Evolutionary conservation across 75 land plant genomes (phyloP).

Genomic region (Pinus tabuliformis): DNA sequence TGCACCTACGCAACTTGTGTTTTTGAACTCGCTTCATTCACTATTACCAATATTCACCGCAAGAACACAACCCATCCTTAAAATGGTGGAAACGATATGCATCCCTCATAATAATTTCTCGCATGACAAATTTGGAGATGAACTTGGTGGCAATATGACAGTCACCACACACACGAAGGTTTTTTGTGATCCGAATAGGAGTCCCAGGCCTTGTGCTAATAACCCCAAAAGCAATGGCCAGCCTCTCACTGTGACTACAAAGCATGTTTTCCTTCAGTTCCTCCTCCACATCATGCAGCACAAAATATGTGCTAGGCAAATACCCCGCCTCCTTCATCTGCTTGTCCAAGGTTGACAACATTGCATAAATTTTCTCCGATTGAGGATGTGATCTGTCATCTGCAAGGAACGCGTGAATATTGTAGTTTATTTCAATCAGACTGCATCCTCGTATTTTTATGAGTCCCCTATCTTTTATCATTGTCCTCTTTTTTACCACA

Average conservation of each 20-base stretch:
- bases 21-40: no score
- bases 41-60: background rate
- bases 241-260: background rate
- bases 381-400: conserved; percentile 9
- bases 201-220: no score
- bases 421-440: conserved; percentile 2
- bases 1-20: no score
- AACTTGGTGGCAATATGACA: background rate
- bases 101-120: conserved; percentile 1
- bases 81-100: background rate
- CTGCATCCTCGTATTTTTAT: conserved; percentile 1
- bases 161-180: no score
- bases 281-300: conserved; percentile 2
- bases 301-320: background rate
- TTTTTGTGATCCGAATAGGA: no score
- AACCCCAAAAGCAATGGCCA: no score
- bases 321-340: conserved; percentile 7
- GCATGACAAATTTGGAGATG: background rate
- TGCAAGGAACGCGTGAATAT: conserved; percentile 5
- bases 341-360: conserved; percentile 1
- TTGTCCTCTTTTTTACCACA: background rate
- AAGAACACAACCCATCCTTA: background rate
- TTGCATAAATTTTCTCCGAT: conserved; percentile 6
- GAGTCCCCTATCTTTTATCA: background rate
- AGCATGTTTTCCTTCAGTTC: conserved; percentile 1